Base-by-base conservation (phyloP, 352 stramenopile species). In the Globisporangium spinosum region DNA sequence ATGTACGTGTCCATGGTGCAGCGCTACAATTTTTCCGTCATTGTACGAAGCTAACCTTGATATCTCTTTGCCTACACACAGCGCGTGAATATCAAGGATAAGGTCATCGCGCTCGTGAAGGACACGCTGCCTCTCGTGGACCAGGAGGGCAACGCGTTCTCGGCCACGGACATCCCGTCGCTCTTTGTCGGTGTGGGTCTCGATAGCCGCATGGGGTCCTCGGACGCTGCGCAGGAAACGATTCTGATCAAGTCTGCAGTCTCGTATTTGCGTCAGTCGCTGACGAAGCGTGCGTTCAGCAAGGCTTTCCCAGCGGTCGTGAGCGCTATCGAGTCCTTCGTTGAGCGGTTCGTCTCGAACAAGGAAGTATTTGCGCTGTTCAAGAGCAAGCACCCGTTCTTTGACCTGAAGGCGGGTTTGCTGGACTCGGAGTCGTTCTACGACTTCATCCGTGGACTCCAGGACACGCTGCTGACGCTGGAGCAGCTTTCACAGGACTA, bases 71-170 rank as follows among this genome's bases (percentile, higher is more conserved):
- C 63, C 8, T 64, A 22, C 17, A 49, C 12, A 22, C 54, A 86
- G 69, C 77, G 78, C 25, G 68, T 86, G 15, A 74, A 74, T 2
- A 81, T 93, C 65, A 92, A 91, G 61, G 83, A 94, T 67, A 94
- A 94, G 67, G 72, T 90, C 1, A 76, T 93, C 29, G 78, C 80
- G 4, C 83, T 81, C 32, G 70, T 93, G 17, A 80, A 80, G 13
- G 83, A 89, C 43, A 76, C 83, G 32, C 49, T 92, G 12, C 79
- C 80, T 27, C 72, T 76, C 38, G 76, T 76, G 17, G 59, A 75
- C 32, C 67, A 69, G 4, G 65, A 65, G 8, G 70, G 70, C 8
- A 58, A 68, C 5, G 70, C 53, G 29, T 67, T 91, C 4, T 68
- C 72, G 1, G 59, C 69, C 0, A n/a, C 67, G 0, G 83, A 93